These are phyloP conservation scores for Wallacemonas sp. DNA, from an alignment of 208 protist species.

Conservation along the genomic window DNA sequence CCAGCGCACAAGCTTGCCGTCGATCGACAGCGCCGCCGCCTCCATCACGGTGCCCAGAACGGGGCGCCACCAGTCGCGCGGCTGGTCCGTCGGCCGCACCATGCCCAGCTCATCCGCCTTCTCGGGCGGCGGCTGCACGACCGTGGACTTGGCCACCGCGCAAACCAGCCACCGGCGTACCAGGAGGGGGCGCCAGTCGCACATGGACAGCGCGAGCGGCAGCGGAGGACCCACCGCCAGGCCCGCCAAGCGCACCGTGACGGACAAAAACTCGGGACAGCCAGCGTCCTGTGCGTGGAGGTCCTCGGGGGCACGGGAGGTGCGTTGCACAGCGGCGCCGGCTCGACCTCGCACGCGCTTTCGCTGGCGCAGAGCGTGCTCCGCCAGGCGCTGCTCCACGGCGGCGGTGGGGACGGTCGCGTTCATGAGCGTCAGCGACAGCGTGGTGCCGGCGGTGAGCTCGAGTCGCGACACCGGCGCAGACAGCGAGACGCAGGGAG, in stretches of 20 bases:
- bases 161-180: constrained; percentile 68
- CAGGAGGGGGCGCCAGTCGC: constrained; percentile 59
- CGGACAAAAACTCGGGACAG: constrained; percentile 5
- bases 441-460: constrained; percentile 19
- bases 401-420: not conserved
- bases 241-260: constrained; percentile 23
- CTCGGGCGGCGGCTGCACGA: constrained; percentile 16
- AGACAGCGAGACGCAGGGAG: not conserved
- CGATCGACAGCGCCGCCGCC: constrained; percentile 55
- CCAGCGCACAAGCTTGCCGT: constrained; percentile 58
- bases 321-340: too few relatives aligned
- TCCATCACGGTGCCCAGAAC: constrained; percentile 53
- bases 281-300: not conserved
- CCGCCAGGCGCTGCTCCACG: not conserved
- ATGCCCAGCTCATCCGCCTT: constrained; percentile 18
- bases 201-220: constrained; percentile 5
- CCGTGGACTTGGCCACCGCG: constrained; percentile 47
- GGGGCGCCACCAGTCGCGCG: constrained; percentile 18
- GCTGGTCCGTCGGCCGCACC: not conserved
- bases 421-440: constrained; percentile 1
- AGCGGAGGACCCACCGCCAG: constrained; percentile 5
- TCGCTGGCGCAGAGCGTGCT: not conserved
- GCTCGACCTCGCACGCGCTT: not conserved
- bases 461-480: constrained; percentile 19
- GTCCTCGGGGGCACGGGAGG: not conserved